Evolutionary conservation across 768 basidiomycete species (phyloP), one percentile per base, ranked within the genome.

Genomic region (Lactarius sp.): DNA sequence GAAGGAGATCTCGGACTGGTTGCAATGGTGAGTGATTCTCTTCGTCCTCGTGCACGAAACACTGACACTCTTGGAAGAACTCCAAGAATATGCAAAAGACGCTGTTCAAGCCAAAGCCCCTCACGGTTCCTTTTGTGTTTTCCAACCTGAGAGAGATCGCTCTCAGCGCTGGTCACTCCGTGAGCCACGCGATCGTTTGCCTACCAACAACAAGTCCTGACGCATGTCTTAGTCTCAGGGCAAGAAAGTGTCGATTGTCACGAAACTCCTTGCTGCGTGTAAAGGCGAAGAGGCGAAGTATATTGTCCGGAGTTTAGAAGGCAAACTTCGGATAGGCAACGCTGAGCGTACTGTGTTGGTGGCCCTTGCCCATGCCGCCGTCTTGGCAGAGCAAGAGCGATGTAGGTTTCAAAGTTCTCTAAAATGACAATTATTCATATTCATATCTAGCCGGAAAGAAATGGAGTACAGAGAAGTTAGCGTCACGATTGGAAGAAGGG

Each of bases 1-100:
- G 93, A 94, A 71, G 97, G 97, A 42, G 97, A 99, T 72, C 78
- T 99, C 7, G 97, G 97, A 8, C 79, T 95, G 34, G 96, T 99
- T 1, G 97, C 97, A n/a, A 94, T 90, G 90, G 95, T 87, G 60
- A 69, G 82, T 66, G 16, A 62, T 18, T 20, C 22, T 59, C 42
- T 27, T 59, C 52, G 31, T 20, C 39, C 9, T 51, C 53, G 14
- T 51, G 14, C 36, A 22, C 34, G 7, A 61, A 56, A 12, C 16
- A 20, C 55, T 57, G 12, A 56, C 44, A 13, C 42, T 39, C 12
- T 12, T 2, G 68, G 31, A 64, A 98, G 94, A 93, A 87, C 70
- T 98, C 95, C 18, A 92, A 95, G 77, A 92, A 90, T 69, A 87
- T 82, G 65, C 96, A 98, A 74, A 92, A 90, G 73, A 94, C 92